Evolutionary conservation across 73 alveolate genomes (phyloP), one percentile per base, ranked within the genome.

Genomic region (Paramecium sonneborni): DNA sequence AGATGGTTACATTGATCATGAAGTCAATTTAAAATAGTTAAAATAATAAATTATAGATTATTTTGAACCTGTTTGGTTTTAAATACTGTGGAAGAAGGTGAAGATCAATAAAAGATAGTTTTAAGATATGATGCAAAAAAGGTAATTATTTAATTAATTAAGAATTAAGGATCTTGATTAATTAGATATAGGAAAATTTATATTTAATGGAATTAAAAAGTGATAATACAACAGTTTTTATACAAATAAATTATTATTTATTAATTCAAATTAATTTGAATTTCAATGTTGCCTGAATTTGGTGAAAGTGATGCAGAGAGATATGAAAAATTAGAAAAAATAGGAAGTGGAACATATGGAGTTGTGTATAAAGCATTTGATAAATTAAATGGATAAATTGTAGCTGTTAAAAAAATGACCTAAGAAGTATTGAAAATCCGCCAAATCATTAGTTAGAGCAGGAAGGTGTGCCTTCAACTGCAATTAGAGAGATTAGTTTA

Each of bases 381-480:
- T 93, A 84, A 93, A 76, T 20, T 74, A 37, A 93, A 95, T 30
- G 95, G 93, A 23, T 95, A 95, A 91, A 44, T 68, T 37, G 98
- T 96, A 1, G 98, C 98, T 12, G 85, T 96, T 14, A 96, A 96
- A 85, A 96, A 95, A 82, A 87, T 96, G 41, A 93, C 56, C 48
- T 38, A 56, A 38, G 94, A 88, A 44, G 87, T 88, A 21, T 70
- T 88, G 84, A 62, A 62, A 62, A 44, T 79, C 90, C 90, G 90
- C 90, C 90, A 43, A 79, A 79, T 41, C 57, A 37, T 43, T 87
- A 87, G 87, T 67, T 87, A 85, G 99, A 96, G 69, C 98, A 96
- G 55, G 99, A 97, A 57, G 99, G 99, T 68, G 97, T 97, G 8
- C 99, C 99, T 26, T 85, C 96, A 67, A 97, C 99, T 46, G 98